These are phyloP conservation scores for Irpex lacteus DNA, from an alignment of 1,284 basidiomycete genomes.

Conservation along the genomic window DNA sequence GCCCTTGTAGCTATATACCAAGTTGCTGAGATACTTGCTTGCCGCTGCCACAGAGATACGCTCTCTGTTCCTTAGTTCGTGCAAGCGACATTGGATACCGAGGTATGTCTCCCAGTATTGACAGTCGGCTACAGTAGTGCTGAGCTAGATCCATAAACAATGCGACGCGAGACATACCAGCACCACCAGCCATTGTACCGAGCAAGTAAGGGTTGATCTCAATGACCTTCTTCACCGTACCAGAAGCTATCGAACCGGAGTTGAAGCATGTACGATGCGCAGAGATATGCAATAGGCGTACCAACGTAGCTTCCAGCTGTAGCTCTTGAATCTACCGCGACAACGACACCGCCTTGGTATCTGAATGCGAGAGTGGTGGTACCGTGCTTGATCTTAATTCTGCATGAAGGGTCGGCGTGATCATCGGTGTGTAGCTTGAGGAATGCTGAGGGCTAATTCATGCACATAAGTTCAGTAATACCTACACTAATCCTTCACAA, in stretches of 20 bases:
- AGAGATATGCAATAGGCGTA: conserved; percentile 34
- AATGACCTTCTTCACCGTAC: conserved; percentile 98
- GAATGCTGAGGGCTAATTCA: conserved; percentile 62
- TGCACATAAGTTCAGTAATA: conserved; percentile 2
- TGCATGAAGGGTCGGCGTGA: conserved; percentile 87
- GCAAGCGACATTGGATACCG: conserved; percentile 95
- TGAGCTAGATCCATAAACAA: conserved; percentile 10
- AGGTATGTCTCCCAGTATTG: conserved; percentile 99
- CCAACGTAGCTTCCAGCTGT: conserved; percentile 98
- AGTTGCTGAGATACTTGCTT: conserved; percentile 95
- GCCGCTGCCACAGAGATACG: conserved; percentile 98
- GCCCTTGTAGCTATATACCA: conserved; percentile 98
- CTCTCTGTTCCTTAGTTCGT: conserved; percentile 96
- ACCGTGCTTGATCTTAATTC: conserved; percentile 98
- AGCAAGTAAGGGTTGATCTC: conserved; percentile 99
- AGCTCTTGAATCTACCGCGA: conserved; percentile 96
- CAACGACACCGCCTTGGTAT: conserved; percentile 96
- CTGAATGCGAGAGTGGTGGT: conserved; percentile 98
- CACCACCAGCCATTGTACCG: conserved; percentile 99
- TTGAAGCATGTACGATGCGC: conserved; percentile 3
- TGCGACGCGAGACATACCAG: conserved; percentile 52
- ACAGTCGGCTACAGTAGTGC: conserved; percentile 67
- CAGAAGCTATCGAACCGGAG: conserved; percentile 64
- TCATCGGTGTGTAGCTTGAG: conserved; percentile 89
- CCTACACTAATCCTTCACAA: conserved; percentile 14